A percentile compares a stretch with the other conserved stretches of the same genome.
phyloP scores from a whole-genome alignment of 2,329 filamentous ascomycete species.

The Calonectria hawksworthii region DNA sequence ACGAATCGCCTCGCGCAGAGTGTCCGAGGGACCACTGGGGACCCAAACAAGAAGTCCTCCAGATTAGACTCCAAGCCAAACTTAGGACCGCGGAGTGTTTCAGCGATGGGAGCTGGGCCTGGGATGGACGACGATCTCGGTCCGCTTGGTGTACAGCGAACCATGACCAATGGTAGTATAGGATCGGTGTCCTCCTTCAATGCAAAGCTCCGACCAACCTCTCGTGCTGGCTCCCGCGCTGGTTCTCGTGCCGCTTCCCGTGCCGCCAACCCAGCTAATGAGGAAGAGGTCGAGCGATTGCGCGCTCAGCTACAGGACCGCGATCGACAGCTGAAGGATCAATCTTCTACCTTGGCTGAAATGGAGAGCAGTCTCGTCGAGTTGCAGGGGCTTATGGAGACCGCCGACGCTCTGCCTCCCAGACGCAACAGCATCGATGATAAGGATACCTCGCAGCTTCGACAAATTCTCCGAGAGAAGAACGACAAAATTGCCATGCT shows the following conservation, averaged over 20 bases:
- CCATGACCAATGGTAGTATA: conserved; percentile 66
- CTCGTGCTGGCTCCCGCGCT: conserved; percentile 56
- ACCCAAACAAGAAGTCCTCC: conserved; percentile 70
- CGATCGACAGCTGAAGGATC: conserved; percentile 89
- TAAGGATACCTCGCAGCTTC: conserved; percentile 81
- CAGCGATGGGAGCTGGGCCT: conserved; percentile 67
- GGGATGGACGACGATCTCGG: conserved; percentile 71
- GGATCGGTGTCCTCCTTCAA: conserved; percentile 69
- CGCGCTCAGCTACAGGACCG: conserved; percentile 83
- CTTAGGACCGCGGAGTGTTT: conserved; percentile 70
- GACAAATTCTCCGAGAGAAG: conserved; percentile 90
- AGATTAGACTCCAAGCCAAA: conserved; percentile 64
- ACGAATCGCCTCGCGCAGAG: conserved; percentile 75
- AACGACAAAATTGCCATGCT: conserved; percentile 96
- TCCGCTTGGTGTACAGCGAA: conserved; percentile 65
- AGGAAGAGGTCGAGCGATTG: conserved; percentile 81
- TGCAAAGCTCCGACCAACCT: conserved; percentile 63
- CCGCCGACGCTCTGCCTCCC: conserved; percentile 60
- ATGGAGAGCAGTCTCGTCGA: conserved; percentile 93
- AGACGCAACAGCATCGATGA: conserved; percentile 70
- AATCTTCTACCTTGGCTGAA: conserved; percentile 84
- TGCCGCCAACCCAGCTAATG: conserved; percentile 65
- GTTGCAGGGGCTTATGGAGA: conserved; percentile 77
- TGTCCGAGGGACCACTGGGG: conserved; percentile 71
- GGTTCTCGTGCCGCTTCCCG: conserved; percentile 20